These are phyloP conservation scores for Jamesozyma gamospora DNA, from an alignment of 805 yeast genomes.

Conservation along the genomic window DNA sequence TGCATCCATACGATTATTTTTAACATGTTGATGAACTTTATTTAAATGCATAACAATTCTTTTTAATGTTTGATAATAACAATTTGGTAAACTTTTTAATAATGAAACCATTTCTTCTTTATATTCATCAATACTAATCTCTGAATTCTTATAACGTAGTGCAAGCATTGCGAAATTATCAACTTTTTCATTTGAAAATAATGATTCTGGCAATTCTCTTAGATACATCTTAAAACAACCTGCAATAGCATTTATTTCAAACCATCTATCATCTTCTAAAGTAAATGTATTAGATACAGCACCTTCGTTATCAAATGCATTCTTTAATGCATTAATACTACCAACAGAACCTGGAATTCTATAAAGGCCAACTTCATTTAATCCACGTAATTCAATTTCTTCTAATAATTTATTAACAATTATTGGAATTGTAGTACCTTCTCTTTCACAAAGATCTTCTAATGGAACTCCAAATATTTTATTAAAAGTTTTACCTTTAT, in stretches of 20 bases:
- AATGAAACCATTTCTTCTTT: conserved; percentile 20
- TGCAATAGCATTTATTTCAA: conserved; percentile 78
- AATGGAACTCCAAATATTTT: conserved; percentile 84
- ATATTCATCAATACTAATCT: conserved; percentile 19
- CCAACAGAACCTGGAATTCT: conserved; percentile 61
- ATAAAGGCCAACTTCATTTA: conserved; percentile 85
- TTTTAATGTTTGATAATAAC: conserved; percentile 60
- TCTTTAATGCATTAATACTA: conserved; percentile 43
- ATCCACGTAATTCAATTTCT: conserved; percentile 77
- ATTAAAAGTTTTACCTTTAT: conserved; percentile 33
- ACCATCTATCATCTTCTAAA: conserved; percentile 48
- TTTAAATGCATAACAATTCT: conserved; percentile 60
- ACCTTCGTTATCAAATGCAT: conserved; percentile 42
- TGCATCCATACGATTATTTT: conserved; percentile 74
- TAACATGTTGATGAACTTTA: conserved; percentile 55
- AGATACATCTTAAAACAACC: conserved; percentile 78
- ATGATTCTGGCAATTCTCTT: conserved; percentile 79
- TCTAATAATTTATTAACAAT: conserved; percentile 56
- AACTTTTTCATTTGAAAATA: conserved; percentile 59
- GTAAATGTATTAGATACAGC: conserved; percentile 35
- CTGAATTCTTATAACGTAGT: conserved; percentile 12
- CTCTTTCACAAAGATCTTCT: conserved; percentile 63
- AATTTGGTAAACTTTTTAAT: conserved; percentile 43
- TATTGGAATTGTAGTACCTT: conserved; percentile 49
- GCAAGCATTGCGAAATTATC: conserved; percentile 40